Conservation (phyloP, 176 grass and related monocot genomes). For the Ensete ventricosum region DNA sequence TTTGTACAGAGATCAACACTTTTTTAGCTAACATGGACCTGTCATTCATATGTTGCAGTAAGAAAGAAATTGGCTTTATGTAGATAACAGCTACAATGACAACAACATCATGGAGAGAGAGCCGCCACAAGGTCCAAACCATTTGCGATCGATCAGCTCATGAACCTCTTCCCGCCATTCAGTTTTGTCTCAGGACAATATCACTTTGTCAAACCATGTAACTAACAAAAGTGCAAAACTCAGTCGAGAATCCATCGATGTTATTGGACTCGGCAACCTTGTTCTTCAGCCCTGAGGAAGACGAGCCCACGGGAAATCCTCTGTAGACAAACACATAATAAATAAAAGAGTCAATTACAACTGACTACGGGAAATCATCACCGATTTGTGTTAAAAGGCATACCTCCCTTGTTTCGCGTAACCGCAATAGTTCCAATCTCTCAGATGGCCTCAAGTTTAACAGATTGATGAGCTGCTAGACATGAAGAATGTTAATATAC, state of each 20-base stretch:
- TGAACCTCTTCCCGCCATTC: not conserved
- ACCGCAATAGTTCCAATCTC: slow-evolving; percentile 62
- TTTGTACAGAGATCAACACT: not conserved
- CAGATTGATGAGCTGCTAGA: slow-evolving; percentile 67
- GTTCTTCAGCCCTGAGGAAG: slow-evolving; percentile 51
- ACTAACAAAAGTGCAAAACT: not conserved
- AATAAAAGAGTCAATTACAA: slow-evolving; percentile 4
- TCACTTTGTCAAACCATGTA: slow-evolving; percentile 1
- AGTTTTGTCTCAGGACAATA: slow-evolving; percentile 1
- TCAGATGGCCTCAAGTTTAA: slow-evolving; percentile 78
- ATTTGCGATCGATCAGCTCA: not conserved
- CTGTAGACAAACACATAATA: slow-evolving; percentile 21
- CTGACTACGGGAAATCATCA: not conserved
- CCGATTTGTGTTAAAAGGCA: not conserved
- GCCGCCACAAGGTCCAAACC: not conserved
- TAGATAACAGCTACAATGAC: not conserved
- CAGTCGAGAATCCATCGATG: not conserved
- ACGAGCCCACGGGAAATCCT: slow-evolving; percentile 58
- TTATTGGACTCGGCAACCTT: slow-evolving; percentile 82
- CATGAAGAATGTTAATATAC: not conserved
- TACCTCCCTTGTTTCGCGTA: slow-evolving; percentile 64
- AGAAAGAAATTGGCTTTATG: not conserved
- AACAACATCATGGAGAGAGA: no score
- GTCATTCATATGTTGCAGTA: not conserved
- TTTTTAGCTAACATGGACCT: not conserved